Conservation (phyloP, 805 yeast species). For the Yarrowia sp. region DNA sequence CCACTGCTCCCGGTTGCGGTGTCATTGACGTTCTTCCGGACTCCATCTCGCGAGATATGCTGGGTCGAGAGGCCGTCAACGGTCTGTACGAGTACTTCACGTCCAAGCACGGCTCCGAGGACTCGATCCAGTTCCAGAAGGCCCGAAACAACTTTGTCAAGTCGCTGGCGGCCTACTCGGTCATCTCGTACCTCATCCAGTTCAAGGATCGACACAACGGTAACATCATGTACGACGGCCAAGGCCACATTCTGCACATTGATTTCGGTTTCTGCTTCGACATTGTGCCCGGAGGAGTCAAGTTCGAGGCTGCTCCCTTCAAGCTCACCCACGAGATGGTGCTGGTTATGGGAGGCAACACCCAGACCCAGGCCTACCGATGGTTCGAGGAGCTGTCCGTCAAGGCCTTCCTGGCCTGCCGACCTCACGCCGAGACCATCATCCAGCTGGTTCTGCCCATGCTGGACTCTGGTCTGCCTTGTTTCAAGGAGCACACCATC, state of each 20-base stretch:
- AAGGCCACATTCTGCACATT: constrained; percentile 92
- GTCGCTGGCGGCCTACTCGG: constrained; percentile 89
- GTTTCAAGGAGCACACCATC: constrained; percentile 82
- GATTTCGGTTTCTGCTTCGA: constrained; percentile 99
- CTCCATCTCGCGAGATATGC: constrained; percentile 94
- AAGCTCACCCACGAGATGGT: constrained; percentile 96
- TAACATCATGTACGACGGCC: constrained; percentile 92
- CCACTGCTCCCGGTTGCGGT: constrained; percentile 99
- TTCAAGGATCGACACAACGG: constrained; percentile 97
- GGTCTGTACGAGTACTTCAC: constrained; percentile 90
- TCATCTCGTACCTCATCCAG: constrained; percentile 84
- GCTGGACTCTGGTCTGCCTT: constrained; percentile 94
- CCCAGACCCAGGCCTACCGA: constrained; percentile 76
- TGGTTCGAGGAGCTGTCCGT: constrained; percentile 96
- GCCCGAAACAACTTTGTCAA: constrained; percentile 92
- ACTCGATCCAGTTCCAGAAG: constrained; percentile 80
- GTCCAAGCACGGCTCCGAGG: constrained; percentile 93
- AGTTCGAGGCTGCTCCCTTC: constrained; percentile 97
- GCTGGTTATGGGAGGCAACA: constrained; percentile 89
- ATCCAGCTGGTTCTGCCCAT: constrained; percentile 84
- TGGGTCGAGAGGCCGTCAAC: constrained; percentile 97
- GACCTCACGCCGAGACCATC: constrained; percentile 84
- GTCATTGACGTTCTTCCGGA: constrained; percentile 96
- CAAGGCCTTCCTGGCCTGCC: constrained; percentile 82
- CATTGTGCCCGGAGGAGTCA: constrained; percentile 98